Base-by-base conservation (phyloP, 1,139 yeast genomes). In the Hyphopichia buzzinii region DNA sequence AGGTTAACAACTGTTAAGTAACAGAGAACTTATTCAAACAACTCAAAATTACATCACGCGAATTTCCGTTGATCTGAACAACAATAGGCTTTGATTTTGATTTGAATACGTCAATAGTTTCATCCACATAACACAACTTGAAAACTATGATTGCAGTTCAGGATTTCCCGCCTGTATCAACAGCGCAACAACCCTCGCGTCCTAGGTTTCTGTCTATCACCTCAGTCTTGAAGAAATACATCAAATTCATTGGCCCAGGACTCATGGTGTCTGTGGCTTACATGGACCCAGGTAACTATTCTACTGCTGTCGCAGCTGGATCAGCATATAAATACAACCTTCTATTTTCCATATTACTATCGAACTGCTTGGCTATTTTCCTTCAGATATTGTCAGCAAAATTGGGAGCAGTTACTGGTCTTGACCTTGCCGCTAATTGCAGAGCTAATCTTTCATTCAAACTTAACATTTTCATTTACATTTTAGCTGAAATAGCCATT, bases 251-350 rank as follows among this genome's bases (percentile, higher is more conserved):
- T 3, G 97, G 97, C 1, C 97, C 97, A 0, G 97, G 97, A 1
- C 73, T 90, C 33, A 82, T 90, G 92, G 95, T 92, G 21, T 79
- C 94, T 16, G 97, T 92, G 35, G 96, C 97, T 0, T 92, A 90
- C 55, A 87, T 92, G 85, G 98, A 92, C 54, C 97, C 98, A 1
- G 98, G 98, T 2, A 92, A 92, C 62, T 92, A 90, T 62, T 84
- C 96, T 23, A 88, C 97, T 2, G 92, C 95, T 26, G 96, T 92
- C 22, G 84, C 96, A 4, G 95, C 94, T 16, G 96, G 96, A 38
- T 89, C 96, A 12, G 82, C 84, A 34, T 90, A 83, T 60, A 81
- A 85, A 56, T 92, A 87, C 62, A 82, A 85, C 49, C 71, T 92
- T 38, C 64, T 92, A 21, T 92, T 92, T 55, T 81, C 88, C 37